Conservation (phyloP, 495 filamentous ascomycete species). For the Mytilinidion resinicola region DNA sequence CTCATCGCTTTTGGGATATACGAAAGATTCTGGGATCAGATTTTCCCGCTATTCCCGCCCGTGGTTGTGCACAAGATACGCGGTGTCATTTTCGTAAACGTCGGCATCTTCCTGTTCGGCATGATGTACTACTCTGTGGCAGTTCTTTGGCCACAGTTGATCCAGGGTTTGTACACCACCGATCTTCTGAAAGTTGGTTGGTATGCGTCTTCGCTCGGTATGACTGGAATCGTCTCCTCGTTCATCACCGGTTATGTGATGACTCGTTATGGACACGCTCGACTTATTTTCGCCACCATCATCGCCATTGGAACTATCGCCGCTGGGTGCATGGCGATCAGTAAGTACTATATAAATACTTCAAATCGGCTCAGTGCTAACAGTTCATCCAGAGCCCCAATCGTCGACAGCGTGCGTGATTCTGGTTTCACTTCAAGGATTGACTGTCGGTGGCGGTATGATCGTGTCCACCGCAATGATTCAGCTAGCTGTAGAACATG, state of each 20-base stretch:
- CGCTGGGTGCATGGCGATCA: not conserved
- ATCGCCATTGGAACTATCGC: not conserved
- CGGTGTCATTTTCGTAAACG: not conserved
- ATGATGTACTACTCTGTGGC: not conserved
- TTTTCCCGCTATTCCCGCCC: not conserved
- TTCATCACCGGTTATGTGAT: not conserved
- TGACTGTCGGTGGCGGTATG: not conserved
- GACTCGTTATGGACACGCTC: not conserved
- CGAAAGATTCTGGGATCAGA: constrained; percentile 42
- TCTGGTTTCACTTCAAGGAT: not conserved
- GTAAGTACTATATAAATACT: not conserved
- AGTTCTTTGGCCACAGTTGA: not conserved
- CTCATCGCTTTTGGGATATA: constrained; percentile 52
- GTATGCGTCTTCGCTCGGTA: not conserved
- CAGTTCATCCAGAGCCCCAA: not conserved
- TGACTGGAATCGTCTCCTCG: not conserved
- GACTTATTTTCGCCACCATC: not conserved
- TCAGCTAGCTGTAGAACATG: not conserved
- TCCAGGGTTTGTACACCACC: not conserved
- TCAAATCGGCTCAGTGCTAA: not conserved
- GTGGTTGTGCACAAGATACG: not conserved
- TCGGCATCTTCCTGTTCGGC: not conserved
- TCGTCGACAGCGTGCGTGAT: not conserved
- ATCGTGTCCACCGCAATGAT: not conserved
- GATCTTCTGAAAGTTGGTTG: not conserved